Percentiles rank a stretch among this genome's conserved stretches.
Evolutionary conservation across 306 rosid species (phyloP).

Genomic region (Ormosia semicastrata): DNA sequence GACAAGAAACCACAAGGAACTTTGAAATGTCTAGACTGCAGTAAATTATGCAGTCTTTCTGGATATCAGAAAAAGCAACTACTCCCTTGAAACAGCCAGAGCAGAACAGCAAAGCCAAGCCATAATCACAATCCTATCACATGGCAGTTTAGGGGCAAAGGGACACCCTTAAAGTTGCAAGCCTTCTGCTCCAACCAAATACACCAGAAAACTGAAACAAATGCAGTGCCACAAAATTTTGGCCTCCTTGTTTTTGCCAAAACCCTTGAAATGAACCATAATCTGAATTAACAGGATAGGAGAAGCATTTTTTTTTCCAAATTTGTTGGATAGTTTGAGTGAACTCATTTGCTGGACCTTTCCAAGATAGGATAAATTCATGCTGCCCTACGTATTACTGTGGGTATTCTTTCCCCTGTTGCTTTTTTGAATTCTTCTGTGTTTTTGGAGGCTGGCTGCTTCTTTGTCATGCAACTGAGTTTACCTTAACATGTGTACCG

Average conservation of each 20-base stretch:
- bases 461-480: conserved; percentile 30
- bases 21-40: background rate
- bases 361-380: conserved; percentile 1
- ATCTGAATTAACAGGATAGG: background rate
- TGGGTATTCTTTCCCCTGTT: background rate
- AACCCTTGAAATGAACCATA: background rate
- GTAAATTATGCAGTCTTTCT: background rate
- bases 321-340: conserved; percentile 1
- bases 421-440: conserved; percentile 19
- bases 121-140: background rate
- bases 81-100: background rate
- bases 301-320: background rate
- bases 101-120: background rate
- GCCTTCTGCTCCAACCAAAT: background rate
- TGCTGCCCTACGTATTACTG: background rate
- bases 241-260: background rate
- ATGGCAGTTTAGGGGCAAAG: background rate
- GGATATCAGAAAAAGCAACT: background rate
- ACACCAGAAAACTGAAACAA: background rate
- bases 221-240: background rate
- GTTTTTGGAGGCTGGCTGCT: conserved; percentile 19
- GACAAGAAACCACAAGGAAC: background rate
- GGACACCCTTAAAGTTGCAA: background rate
- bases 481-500: conserved; percentile 36
- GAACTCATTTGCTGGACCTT: conserved; percentile 23